A percentile compares a stretch with the other conserved stretches of the same genome.
phyloP scores from a whole-genome alignment of 78 protist species.

The Parvularia atlantis region DNA sequence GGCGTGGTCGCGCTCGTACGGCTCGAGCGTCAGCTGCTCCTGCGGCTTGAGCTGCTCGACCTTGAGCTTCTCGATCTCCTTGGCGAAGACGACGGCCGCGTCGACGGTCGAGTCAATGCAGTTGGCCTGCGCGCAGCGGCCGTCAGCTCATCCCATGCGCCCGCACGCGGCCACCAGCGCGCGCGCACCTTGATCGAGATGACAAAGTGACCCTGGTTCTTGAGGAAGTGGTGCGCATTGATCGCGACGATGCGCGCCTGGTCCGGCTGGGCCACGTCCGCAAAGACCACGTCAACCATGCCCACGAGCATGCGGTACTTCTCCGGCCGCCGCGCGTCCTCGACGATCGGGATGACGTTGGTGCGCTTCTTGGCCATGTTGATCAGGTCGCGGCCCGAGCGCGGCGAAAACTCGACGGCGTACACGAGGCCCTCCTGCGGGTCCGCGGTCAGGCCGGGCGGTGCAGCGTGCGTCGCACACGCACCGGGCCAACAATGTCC shows the following conservation, averaged over 20 bases:
- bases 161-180: not conserved
- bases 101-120: conserved; percentile 97
- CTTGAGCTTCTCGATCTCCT: conserved; percentile 76
- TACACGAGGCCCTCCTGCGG: conserved; percentile 87
- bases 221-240: conserved; percentile 98
- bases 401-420: conserved; percentile 98
- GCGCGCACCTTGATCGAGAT: conserved; percentile 89
- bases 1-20: conserved; percentile 99
- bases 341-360: conserved; percentile 98
- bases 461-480: no score
- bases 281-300: conserved; percentile 97
- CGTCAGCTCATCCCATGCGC: not conserved
- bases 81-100: conserved; percentile 88
- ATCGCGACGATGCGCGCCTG: conserved; percentile 97
- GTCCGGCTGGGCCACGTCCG: conserved; percentile 99
- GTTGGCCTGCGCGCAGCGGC: conserved; percentile 63
- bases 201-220: conserved; percentile 95
- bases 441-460: no score
- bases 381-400: conserved; percentile 98
- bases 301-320: conserved; percentile 96
- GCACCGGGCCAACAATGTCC: conserved; percentile 96
- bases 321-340: conserved; percentile 98
- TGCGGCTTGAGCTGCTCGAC: conserved; percentile 70
- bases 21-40: conserved; percentile 95
- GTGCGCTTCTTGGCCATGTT: conserved; percentile 96